Conservation (phyloP, 179 eudicot species). For the Heliamphora pulchella region DNA sequence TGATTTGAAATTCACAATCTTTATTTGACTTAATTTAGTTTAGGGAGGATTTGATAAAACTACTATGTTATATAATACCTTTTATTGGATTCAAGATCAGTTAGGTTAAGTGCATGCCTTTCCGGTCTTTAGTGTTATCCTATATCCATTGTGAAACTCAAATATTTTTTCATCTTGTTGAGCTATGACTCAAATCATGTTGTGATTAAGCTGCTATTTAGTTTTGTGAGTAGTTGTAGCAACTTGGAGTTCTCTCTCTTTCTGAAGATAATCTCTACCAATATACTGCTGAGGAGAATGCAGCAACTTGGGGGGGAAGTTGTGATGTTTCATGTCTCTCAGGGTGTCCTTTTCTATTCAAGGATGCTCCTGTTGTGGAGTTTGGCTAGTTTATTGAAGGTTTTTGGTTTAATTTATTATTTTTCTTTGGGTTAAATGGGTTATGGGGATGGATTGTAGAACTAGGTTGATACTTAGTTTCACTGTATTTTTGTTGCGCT, state of each 20-base stretch:
- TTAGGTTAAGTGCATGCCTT: not conserved
- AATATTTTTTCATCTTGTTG: not conserved
- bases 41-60: not conserved
- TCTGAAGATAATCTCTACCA: not conserved
- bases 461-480: too few relatives aligned
- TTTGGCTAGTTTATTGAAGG: too few relatives aligned
- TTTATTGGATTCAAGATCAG: constrained; percentile 6
- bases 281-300: not conserved
- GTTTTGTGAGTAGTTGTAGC: not conserved
- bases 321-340: too few relatives aligned
- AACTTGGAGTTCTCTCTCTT: not conserved
- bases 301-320: not conserved
- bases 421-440: too few relatives aligned
- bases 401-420: too few relatives aligned
- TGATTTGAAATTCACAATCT: not conserved
- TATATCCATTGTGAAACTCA: not conserved
- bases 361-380: too few relatives aligned
- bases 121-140: not conserved
- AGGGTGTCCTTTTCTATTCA: too few relatives aligned
- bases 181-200: not conserved
- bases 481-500: too few relatives aligned
- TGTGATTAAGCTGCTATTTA: not conserved
- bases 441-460: too few relatives aligned
- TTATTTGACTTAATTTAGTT: not conserved
- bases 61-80: not conserved